Conservation (phyloP, 305 asterid species). For the Salvia sclarea region DNA sequence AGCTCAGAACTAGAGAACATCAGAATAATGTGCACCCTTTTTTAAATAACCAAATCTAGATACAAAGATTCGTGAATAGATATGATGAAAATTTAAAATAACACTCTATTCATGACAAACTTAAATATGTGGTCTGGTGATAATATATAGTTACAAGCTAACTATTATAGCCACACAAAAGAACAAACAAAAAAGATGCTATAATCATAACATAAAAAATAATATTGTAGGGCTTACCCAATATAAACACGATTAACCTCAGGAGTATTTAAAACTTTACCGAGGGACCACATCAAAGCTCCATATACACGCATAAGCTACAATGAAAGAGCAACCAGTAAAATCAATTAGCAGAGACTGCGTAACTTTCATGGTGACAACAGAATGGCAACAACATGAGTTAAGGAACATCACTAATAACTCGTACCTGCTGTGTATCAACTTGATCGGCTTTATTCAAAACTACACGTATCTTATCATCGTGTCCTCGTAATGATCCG, state of each 20-base stretch:
- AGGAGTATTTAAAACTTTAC: constrained; percentile 93
- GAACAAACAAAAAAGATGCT: neutral
- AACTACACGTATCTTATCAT: constrained; percentile 93
- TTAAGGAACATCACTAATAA: constrained; percentile 9
- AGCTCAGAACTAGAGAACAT: neutral
- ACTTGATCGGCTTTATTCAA: constrained; percentile 92
- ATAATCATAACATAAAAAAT: constrained; percentile 3
- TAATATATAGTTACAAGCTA: neutral
- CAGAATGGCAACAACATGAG: constrained; percentile 25
- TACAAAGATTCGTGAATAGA: no score
- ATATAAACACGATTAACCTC: constrained; percentile 90
- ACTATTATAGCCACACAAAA: neutral
- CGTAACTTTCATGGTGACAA: neutral
- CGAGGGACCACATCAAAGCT: constrained; percentile 98
- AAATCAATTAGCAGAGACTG: constrained; percentile 14
- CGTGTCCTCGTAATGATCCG: constrained; percentile 88
- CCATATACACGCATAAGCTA: constrained; percentile 99
- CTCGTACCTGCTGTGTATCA: constrained; percentile 83
- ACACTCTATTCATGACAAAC: neutral
- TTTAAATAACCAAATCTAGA: no score
- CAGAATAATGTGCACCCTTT: neutral
- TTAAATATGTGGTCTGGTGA: neutral
- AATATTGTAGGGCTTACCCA: constrained; percentile 58
- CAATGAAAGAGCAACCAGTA: constrained; percentile 28
- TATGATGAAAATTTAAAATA: neutral